phyloP scores from a whole-genome alignment of 148 eudicot species.

The Rhododendron williamsianum region DNA sequence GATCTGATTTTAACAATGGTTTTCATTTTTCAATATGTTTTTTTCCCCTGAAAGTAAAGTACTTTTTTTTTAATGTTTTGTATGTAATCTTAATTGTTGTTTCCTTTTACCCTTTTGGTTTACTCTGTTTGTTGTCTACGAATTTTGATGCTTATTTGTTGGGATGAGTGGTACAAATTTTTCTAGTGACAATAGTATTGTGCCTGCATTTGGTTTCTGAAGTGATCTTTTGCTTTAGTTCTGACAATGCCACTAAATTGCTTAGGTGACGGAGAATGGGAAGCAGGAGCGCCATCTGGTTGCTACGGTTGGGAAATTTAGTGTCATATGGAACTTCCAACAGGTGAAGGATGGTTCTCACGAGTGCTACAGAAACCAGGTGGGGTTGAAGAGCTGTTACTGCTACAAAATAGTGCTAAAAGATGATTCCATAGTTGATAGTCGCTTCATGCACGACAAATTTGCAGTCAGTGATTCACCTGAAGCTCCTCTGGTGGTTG shows the following conservation, averaged over 20 bases:
- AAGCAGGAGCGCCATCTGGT: constrained; percentile 53
- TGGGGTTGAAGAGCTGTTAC: constrained; percentile 51
- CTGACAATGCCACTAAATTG: neutral
- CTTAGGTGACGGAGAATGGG: constrained; percentile 49
- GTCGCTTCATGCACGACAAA: constrained; percentile 56
- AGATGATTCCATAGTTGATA: constrained; percentile 43
- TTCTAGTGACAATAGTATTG: neutral
- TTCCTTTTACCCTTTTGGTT: neutral
- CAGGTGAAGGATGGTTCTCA: constrained; percentile 51
- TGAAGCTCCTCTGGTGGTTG: constrained; percentile 52
- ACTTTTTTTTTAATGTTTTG: neutral
- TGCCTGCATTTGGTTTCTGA: neutral
- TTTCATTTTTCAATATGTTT: neutral
- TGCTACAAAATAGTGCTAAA: constrained; percentile 53
- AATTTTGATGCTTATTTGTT: neutral
- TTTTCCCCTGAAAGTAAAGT: neutral
- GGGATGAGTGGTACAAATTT: neutral
- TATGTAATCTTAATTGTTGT: neutral
- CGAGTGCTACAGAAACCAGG: constrained; percentile 46
- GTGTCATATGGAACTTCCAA: constrained; percentile 54
- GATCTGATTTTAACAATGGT: neutral
- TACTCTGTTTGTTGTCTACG: neutral
- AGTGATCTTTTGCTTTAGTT: neutral
- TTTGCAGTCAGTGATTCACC: constrained; percentile 45
- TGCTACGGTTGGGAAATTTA: constrained; percentile 49